Base-by-base conservation (phyloP, 73 alveolate genomes). In the Breviolum minutum region DNA sequence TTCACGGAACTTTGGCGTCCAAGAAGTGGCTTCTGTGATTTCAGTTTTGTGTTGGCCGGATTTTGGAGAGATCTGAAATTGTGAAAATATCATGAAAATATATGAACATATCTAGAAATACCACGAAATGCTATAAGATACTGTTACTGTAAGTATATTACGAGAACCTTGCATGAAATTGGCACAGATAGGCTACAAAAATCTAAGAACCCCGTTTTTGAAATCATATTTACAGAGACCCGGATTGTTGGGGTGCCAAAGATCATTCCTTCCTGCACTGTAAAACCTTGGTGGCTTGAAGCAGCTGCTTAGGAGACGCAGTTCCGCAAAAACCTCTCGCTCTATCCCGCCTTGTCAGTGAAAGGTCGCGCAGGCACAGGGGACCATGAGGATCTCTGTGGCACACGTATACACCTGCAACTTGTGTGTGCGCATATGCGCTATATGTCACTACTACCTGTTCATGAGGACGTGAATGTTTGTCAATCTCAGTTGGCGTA, bases 261-360 rank as follows among this genome's bases (percentile, higher is more conserved):
- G 54, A 40, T 68, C 77, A 14, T 68, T 68, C 77, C 77, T 68
- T 22, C 77, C 24, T 68, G 17, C 77, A 68, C 0, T 14, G 24
- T 68, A 17, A 22, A 17, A 17, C 77, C 77, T 68, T 19, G 27
- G 17, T 79, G 32, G 24, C 64, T 24, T 10, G 48, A 73, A 40
- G 40, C 48, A 24, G 40, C 48, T 73, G 30, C 40, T 40, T 6
- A 83, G 92, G 92, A 83, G 76, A 22, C 63, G 27, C 92, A 61
- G 60, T 11, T 83, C 19, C 92, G 94, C 79, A 86, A 86, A 63
- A 63, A 63, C 80, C 94, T 86, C n/a, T 63, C 94, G 30, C 77
- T 86, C 22, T 86, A 86, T 63, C 94, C 94, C 63, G 94, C 94
- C 63, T 40, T 86, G 62, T 86, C 94, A 8, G 94, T 86, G 94